Conservation (phyloP, 768 basidiomycete species). For the Psilocybe cubensis region DNA sequence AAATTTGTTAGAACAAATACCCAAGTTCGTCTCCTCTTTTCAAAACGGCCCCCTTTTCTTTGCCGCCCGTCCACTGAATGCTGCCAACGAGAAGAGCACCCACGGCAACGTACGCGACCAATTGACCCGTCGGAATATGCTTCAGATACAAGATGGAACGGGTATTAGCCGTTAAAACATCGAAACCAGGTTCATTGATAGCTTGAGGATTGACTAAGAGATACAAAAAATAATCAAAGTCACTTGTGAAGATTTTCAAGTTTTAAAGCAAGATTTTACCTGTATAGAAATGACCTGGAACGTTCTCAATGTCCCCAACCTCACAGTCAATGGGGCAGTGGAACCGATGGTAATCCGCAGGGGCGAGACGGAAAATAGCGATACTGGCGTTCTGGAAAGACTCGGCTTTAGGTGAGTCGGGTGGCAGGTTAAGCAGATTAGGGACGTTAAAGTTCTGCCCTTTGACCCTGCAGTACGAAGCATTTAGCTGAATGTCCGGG, state of each 20-base stretch:
- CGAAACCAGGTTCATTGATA: conserved; percentile 65
- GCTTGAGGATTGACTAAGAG: conserved; percentile 75
- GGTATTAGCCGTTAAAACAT: conserved; percentile 68
- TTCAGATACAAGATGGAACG: conserved; percentile 59
- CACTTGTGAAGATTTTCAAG: no score
- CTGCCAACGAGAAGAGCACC: conserved; percentile 84
- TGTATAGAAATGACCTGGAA: conserved; percentile 65
- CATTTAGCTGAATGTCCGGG: not conserved
- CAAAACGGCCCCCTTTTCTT: conserved; percentile 44
- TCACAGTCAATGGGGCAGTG: conserved; percentile 69
- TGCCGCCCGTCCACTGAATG: conserved; percentile 65
- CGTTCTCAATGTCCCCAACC: conserved; percentile 45
- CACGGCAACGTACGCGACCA: conserved; percentile 72
- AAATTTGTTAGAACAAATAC: conserved; percentile 17
- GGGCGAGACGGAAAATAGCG: conserved; percentile 78
- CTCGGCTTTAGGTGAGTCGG: conserved; percentile 42
- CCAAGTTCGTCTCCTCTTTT: conserved; percentile 71
- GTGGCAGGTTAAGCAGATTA: conserved; percentile 51
- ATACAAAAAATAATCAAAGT: no score
- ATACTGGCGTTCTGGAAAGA: conserved; percentile 51
- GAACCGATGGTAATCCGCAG: conserved; percentile 83
- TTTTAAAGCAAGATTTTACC: conserved; percentile 37
- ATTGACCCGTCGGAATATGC: conserved; percentile 45
- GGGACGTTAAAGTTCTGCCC: conserved; percentile 73
- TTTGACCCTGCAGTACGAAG: conserved; percentile 55